Conservation (phyloP, 1,284 basidiomycete genomes). For the Sparassis latifolia region DNA sequence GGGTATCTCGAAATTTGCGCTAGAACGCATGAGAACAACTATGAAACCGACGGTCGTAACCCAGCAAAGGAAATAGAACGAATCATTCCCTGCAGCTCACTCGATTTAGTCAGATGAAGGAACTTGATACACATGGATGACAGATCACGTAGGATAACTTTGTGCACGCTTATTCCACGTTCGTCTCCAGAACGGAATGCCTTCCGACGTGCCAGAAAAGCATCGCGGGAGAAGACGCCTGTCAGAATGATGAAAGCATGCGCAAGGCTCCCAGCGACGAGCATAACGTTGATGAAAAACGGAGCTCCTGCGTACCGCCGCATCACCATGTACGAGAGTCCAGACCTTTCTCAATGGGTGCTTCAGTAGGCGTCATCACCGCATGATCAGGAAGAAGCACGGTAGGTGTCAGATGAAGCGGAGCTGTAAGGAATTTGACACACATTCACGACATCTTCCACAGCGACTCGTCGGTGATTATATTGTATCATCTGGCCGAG, state of each 20-base stretch:
- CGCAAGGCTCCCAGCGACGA: background rate
- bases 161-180: constrained; percentile 26
- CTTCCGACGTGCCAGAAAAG: constrained; percentile 21
- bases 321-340: constrained; percentile 1
- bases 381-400: constrained; percentile 1
- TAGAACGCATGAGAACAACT: too few species aligned
- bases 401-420: too few species aligned
- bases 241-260: background rate
- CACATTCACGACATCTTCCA: too few species aligned
- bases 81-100: too few species aligned
- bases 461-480: too few species aligned
- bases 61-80: too few species aligned
- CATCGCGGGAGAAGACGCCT: constrained; percentile 29
- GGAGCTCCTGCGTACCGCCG: background rate
- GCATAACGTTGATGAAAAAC: background rate
- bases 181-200: constrained; percentile 9
- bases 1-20: too few species aligned
- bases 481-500: too few species aligned
- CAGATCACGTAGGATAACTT: constrained; percentile 23
- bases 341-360: constrained; percentile 1
- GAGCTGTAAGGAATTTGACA: too few species aligned
- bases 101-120: too few species aligned
- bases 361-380: background rate
- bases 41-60: too few species aligned
- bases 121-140: constrained; percentile 9